These are phyloP conservation scores for Starmerella bombi DNA, from an alignment of 805 yeast species.

Conservation along the genomic window DNA sequence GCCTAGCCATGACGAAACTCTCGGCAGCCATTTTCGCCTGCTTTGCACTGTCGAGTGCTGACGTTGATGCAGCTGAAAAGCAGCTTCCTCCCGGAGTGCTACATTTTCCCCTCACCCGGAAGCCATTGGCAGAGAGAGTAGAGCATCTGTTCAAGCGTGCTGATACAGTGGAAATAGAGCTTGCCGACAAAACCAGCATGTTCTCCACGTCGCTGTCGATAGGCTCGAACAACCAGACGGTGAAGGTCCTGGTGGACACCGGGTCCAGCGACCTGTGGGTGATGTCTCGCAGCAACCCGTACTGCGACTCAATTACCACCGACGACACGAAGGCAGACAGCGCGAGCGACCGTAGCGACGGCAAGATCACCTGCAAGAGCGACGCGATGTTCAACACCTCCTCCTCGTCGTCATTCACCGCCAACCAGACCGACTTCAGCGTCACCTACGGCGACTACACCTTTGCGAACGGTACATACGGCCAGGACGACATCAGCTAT, in stretches of 20 bases:
- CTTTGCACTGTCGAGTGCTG: neutral
- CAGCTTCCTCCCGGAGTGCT: conserved; percentile 12
- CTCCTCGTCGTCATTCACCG: conserved; percentile 19
- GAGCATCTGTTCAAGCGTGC: conserved; percentile 3
- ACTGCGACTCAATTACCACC: conserved; percentile 20
- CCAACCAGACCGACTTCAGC: conserved; percentile 16
- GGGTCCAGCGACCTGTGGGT: conserved; percentile 72
- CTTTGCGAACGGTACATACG: conserved; percentile 45
- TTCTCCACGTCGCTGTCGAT: conserved; percentile 29
- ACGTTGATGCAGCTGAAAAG: no score
- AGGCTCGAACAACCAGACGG: conserved; percentile 45
- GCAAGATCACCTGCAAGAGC: conserved; percentile 18
- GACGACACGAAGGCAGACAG: neutral
- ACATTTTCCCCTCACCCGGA: conserved; percentile 12
- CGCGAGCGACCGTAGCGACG: neutral
- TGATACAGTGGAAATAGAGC: conserved; percentile 17
- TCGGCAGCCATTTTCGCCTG: neutral
- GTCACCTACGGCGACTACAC: conserved; percentile 34
- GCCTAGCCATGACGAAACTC: no score
- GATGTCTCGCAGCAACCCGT: conserved; percentile 36
- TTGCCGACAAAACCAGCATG: conserved; percentile 21
- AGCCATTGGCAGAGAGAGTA: neutral
- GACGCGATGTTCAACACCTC: conserved; percentile 21
- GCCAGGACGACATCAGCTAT: conserved; percentile 44
- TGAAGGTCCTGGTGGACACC: conserved; percentile 51